These are phyloP conservation scores for Cicer chorassanicum DNA, from an alignment of 306 rosid genomes.

Conservation along the genomic window DNA sequence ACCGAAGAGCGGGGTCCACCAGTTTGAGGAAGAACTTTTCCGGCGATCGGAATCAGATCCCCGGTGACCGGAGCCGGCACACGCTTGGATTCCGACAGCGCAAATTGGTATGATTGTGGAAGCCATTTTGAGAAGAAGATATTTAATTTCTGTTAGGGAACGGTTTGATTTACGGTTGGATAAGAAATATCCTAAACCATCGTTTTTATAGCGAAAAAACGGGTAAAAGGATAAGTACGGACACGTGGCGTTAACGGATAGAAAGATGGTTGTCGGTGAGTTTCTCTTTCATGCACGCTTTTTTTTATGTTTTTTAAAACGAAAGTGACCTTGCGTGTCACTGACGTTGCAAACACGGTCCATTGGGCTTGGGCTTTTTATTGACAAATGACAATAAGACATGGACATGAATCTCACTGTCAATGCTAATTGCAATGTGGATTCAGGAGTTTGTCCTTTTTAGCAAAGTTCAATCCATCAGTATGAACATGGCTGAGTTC, in stretches of 20 bases:
- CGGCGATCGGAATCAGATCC: constrained; percentile 49
- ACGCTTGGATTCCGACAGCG: constrained; percentile 52
- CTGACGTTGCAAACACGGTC: constrained; percentile 26
- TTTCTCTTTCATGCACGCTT: constrained; percentile 30
- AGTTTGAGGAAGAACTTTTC: constrained; percentile 55
- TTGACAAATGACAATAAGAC: background rate
- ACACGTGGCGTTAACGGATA: constrained; percentile 51
- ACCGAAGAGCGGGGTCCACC: constrained; percentile 89
- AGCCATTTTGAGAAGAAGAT: constrained; percentile 51
- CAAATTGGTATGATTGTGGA: constrained; percentile 51
- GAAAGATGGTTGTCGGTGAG: constrained; percentile 43
- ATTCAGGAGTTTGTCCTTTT: constrained; percentile 38
- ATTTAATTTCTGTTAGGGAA: background rate
- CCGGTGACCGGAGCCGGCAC: constrained; percentile 50
- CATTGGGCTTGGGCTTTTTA: constrained; percentile 38
- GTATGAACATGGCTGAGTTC: background rate
- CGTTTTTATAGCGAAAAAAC: constrained; percentile 45
- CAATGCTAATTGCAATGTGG: constrained; percentile 19
- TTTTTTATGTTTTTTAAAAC: constrained; percentile 33
- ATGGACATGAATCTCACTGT: constrained; percentile 1
- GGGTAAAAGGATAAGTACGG: constrained; percentile 60
- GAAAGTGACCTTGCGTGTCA: constrained; percentile 35
- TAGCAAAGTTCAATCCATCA: background rate
- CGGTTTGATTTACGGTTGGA: constrained; percentile 29
- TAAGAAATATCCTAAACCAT: background rate